These are phyloP conservation scores for Magnolia changhungtana DNA, from an alignment of 164 flowering plant genomes.

Conservation along the genomic window DNA sequence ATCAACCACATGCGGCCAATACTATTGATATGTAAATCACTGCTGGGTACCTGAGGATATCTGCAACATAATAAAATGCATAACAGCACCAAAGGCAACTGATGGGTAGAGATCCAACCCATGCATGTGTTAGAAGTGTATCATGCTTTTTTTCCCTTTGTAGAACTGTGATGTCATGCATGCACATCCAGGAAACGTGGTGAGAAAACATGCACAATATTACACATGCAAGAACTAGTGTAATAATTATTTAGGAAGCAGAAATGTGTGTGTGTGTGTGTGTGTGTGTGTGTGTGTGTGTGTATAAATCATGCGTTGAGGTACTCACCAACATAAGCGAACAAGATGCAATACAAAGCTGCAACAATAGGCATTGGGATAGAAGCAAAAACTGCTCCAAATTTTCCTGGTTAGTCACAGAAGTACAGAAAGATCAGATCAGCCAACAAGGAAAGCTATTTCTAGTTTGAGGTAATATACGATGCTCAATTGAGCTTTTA, in stretches of 20 bases:
- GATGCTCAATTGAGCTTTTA: too few species aligned
- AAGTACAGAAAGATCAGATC: background rate
- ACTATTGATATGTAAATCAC: background rate
- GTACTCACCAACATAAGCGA: slow-evolving; percentile 57
- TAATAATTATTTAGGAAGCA: background rate
- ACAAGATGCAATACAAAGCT: slow-evolving; percentile 48
- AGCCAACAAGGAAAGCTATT: background rate
- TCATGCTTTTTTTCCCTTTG: too few species aligned
- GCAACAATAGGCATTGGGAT: slow-evolving; percentile 29
- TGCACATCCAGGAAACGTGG: background rate
- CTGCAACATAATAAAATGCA: background rate
- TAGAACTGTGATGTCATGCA: background rate
- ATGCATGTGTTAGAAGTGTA: too few species aligned
- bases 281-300: too few species aligned
- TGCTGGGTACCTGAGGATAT: background rate
- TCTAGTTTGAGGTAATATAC: background rate
- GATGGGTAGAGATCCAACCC: background rate
- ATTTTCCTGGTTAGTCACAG: slow-evolving; percentile 20
- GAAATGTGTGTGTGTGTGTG: too few species aligned
- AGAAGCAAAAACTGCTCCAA: slow-evolving; percentile 31
- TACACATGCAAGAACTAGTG: background rate
- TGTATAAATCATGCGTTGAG: background rate
- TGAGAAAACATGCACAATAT: background rate
- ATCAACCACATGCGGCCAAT: background rate
- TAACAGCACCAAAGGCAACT: background rate